Evolutionary conservation across 805 yeast genomes (phyloP).

Genomic region (Cephaloascus albidus): DNA sequence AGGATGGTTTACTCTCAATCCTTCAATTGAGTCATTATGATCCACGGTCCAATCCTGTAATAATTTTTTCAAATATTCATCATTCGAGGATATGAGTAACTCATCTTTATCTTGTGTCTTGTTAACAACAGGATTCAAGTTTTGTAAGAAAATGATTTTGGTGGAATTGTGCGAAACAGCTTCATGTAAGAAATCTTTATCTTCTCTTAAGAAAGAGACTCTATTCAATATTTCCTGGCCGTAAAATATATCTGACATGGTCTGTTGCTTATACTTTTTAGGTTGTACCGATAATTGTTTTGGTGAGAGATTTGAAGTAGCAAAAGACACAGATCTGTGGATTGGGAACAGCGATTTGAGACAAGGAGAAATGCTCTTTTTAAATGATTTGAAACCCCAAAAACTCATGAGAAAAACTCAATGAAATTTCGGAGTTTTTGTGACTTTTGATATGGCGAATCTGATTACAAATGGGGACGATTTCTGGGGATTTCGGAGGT

Average conservation of each 20-base stretch:
- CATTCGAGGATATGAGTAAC: neutral
- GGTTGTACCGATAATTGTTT: too few relatives aligned
- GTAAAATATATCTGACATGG: conserved; percentile 21
- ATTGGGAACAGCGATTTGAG: too few relatives aligned
- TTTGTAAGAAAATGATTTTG: conserved; percentile 20
- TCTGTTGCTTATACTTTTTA: too few relatives aligned
- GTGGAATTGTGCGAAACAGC: conserved; percentile 35
- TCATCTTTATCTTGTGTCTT: neutral
- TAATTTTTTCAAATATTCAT: conserved; percentile 2
- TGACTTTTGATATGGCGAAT: too few relatives aligned
- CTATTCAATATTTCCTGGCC: conserved; percentile 44
- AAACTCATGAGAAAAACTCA: too few relatives aligned
- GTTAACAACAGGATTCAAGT: neutral
- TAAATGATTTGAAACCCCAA: too few relatives aligned
- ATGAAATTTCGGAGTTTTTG: too few relatives aligned
- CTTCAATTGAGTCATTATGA: conserved; percentile 4
- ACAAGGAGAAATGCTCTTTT: too few relatives aligned
- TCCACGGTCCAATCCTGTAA: conserved; percentile 11
- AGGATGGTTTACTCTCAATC: conserved; percentile 5
- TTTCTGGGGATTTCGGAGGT: too few relatives aligned
- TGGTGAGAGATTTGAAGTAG: too few relatives aligned
- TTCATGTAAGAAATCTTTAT: conserved; percentile 32
- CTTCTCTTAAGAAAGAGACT: conserved; percentile 47
- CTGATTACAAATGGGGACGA: too few relatives aligned
- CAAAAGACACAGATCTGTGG: too few relatives aligned